Evolutionary conservation across 495 filamentous ascomycete genomes (phyloP), one percentile per base, ranked within the genome.

Genomic region (Hypoxylon intermedium): DNA sequence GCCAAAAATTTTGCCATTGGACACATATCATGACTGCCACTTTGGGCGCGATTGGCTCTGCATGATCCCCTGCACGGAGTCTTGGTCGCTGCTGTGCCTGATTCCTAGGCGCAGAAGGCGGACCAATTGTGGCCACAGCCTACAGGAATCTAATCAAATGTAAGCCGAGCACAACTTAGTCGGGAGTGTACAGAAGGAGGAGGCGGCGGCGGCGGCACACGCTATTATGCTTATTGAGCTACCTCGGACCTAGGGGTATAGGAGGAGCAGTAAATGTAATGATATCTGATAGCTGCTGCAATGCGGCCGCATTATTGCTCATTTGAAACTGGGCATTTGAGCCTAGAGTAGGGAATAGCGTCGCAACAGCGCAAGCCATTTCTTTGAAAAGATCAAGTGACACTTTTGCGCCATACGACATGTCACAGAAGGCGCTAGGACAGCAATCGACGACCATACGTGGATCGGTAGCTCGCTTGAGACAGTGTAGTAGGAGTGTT

Each of bases 391-490:
- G 13, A 24, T n/a, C 28, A 51, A 47, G 49, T 33, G 40, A 30
- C 11, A 37, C 15, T 33, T 55, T 47, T 36, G 47, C 21, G 41
- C 40, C 37, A 54, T 56, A 47, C 40, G 46, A 56, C 52, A 33
- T 60, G 34, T 57, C 26, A 53, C 51, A 28, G 46, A 45, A 56
- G 48, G 47, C 31, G 20, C 55, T 47, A 46, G 24, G 13, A 37
- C 46, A 18, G 16, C 18, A 51, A 26, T 52, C 40, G 48, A 55
- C 38, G 36, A 40, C 40, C 6, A 30, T 43, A 23, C n/a, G n/a
- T n/a, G n/a, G 50, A 60, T 59, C 45, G 42, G 44, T 46, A 51
- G 44, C 56, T 46, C 44, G 61, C 54, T 48, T 53, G 38, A 52
- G 56, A 60, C 55, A 43, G 36, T 60, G 46, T 37, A 59, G 33